Conservation (phyloP, 768 basidiomycete species). For the Crepidotus variabilis region DNA sequence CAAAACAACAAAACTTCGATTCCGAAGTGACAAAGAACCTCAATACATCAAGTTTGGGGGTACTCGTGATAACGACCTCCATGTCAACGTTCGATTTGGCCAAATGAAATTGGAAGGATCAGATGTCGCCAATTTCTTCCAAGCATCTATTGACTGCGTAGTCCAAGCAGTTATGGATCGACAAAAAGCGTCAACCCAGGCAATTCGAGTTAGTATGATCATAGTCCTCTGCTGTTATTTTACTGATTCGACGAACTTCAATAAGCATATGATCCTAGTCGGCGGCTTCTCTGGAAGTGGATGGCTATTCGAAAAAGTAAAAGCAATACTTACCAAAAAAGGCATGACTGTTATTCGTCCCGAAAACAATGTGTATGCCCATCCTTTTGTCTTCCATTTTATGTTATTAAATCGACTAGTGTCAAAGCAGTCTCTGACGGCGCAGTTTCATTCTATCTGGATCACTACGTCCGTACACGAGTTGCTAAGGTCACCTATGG, state of each 20-base stretch:
- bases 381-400: no score
- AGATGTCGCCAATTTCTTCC: conserved; percentile 30
- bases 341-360: conserved; percentile 2
- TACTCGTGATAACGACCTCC: conserved; percentile 35
- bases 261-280: conserved; percentile 4
- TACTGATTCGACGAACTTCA: not conserved
- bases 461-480: not conserved
- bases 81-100: conserved; percentile 39
- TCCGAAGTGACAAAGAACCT: conserved; percentile 33
- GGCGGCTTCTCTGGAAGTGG: conserved; percentile 6
- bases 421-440: conserved; percentile 9
- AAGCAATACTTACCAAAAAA: not conserved
- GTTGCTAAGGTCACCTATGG: conserved; percentile 7
- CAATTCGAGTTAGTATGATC: conserved; percentile 26
- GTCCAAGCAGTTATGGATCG: conserved; percentile 24
- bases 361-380: conserved; percentile 1
- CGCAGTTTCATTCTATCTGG: conserved; percentile 9
- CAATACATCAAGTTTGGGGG: conserved; percentile 48
- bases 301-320: conserved; percentile 2
- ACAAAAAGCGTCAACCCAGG: conserved; percentile 14
- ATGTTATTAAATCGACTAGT: not conserved
- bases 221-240: no score
- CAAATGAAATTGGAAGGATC: conserved; percentile 37
- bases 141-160: conserved; percentile 31
- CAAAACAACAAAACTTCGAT: conserved; percentile 41